Evolutionary conservation across 805 yeast genomes (phyloP).

Genomic region (Kluyveromyces dobzhanskii): DNA sequence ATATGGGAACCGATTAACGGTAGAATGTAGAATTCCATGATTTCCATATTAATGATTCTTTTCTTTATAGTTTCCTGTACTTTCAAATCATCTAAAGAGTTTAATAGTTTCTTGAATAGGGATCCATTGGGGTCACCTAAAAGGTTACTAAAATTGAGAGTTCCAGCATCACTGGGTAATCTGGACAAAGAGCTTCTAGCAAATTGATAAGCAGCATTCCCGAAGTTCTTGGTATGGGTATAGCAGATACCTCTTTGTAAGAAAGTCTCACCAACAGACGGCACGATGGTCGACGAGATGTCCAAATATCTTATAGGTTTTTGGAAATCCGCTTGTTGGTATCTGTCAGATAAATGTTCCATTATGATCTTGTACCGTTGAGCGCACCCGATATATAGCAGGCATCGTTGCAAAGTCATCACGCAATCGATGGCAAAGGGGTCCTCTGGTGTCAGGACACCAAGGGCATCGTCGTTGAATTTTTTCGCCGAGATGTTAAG

Average conservation of each 20-base stretch:
- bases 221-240: constrained; percentile 20
- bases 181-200: constrained; percentile 50
- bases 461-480: background rate
- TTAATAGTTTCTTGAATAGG: constrained; percentile 18
- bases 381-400: constrained; percentile 47
- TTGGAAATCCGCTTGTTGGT: constrained; percentile 35
- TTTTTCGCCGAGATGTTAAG: constrained; percentile 1
- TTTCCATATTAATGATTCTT: constrained; percentile 24
- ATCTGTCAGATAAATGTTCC: constrained; percentile 33
- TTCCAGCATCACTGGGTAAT: constrained; percentile 39
- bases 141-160: constrained; percentile 35
- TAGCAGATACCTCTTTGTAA: constrained; percentile 23
- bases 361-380: constrained; percentile 47
- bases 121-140: constrained; percentile 31
- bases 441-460: constrained; percentile 7
- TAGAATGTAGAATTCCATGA: constrained; percentile 25
- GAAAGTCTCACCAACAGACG: constrained; percentile 57
- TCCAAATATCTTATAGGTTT: constrained; percentile 42
- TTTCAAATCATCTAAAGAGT: constrained; percentile 12
- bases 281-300: constrained; percentile 47
- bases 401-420: constrained; percentile 16
- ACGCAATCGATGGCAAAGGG: constrained; percentile 11
- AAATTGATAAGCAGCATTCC: constrained; percentile 19
- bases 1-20: constrained; percentile 21
- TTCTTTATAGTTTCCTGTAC: constrained; percentile 18